These are phyloP conservation scores for Kuraishia capsulata DNA, from an alignment of 805 yeast species.

Conservation along the genomic window DNA sequence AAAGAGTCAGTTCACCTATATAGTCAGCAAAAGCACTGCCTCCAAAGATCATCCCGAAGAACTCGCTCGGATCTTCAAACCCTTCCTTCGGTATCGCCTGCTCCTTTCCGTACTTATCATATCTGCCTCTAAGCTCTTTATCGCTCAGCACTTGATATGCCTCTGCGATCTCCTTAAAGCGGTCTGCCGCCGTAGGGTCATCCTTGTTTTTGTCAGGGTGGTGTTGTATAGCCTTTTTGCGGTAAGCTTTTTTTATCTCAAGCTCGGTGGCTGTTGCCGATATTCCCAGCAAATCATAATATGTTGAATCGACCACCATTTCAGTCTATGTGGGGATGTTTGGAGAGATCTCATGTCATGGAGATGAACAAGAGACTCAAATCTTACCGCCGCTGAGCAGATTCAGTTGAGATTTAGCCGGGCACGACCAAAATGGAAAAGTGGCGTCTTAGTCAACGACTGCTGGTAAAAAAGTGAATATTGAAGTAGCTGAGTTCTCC, in stretches of 20 bases:
- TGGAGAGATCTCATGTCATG: no score
- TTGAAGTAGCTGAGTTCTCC: no score
- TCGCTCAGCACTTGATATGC: constrained; percentile 76
- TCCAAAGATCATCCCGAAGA: constrained; percentile 69
- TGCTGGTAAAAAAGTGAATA: no score
- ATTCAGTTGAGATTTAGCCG: no score
- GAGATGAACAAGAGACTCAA: no score
- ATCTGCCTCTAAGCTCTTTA: constrained; percentile 50
- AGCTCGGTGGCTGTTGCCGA: constrained; percentile 47
- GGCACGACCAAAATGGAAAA: no score
- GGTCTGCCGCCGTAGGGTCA: constrained; percentile 66
- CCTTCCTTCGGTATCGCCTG: constrained; percentile 64
- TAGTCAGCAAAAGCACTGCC: constrained; percentile 83
- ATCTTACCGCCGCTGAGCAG: no score
- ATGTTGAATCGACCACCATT: constrained; percentile 71
- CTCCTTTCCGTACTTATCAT: constrained; percentile 71
- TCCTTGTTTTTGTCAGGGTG: constrained; percentile 81
- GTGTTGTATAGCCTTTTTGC: constrained; percentile 64
- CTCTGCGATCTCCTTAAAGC: constrained; percentile 53
- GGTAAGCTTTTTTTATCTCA: constrained; percentile 72
- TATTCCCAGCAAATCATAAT: constrained; percentile 61
- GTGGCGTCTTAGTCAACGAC: no score
- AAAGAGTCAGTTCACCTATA: constrained; percentile 80
- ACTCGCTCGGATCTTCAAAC: constrained; percentile 67
- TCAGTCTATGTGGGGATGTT: neutral